Evolutionary conservation across 768 basidiomycete genomes (phyloP), one percentile per base, ranked within the genome.

Genomic region (Chalciporus sphaerocephalus): DNA sequence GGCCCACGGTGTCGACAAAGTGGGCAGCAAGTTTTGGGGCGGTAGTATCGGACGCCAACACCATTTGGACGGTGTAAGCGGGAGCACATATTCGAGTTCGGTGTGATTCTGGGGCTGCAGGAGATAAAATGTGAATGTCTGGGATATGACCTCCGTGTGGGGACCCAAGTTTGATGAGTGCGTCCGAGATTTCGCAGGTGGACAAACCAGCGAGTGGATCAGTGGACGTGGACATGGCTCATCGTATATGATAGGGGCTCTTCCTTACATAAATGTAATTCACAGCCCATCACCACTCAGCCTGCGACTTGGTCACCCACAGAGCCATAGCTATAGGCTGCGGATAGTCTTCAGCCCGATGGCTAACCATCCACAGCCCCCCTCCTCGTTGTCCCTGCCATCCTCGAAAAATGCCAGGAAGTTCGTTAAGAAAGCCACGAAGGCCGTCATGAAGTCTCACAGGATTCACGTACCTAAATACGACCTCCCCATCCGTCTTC

Each of bases 31-130:
- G 71, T 55, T 74, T 85, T 0, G 90, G 87, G 0, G 86, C 75
- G 6, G 70, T 59, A 21, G 66, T 74, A 59, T 89, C 77, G 0
- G 74, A 74, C 0, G 72, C 69, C 6, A 71, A 62, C 9, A 90
- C 87, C 80, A 94, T 88, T 66, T 81, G 74, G 30, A 95, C 91
- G 1, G 93, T 95, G 61, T 89, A 93, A 2, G 89, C 93, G 25
- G 83, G 86, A 2, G 83, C 88, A 57, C 86, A 88, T 38, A 84
- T 62, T 40, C 69, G 71, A 30, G n/a, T 32, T n/a, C 74, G 65
- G 35, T 71, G 70, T 9, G 69, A 41, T 2, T 51, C 47, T 15
- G 68, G 56, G 21, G 47, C 51, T 5, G 57, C 51, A 0, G 67
- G 57, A 18, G 67, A 65, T 3, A 79, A 70, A 68, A 77, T 66